A percentile compares a stretch with the other conserved stretches of the same genome.
Evolutionary conservation across 208 protist species (phyloP).

Genomic region (Trypanosoma rangeli): DNA sequence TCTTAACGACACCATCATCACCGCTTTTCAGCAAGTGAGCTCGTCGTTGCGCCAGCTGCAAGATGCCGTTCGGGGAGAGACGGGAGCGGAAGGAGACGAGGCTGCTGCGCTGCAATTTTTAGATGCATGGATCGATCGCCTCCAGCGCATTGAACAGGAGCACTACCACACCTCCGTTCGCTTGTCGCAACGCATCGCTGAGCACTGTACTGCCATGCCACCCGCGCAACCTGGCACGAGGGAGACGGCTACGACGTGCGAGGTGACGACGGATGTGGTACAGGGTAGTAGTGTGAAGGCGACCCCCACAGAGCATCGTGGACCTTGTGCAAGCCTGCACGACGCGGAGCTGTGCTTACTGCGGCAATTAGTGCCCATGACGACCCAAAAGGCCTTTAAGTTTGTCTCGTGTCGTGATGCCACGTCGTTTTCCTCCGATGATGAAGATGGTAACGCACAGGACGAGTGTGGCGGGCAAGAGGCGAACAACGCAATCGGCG

Average conservation of each 20-base stretch:
- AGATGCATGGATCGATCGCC: constrained; percentile 49
- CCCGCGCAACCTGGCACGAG: background rate
- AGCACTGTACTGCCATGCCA: constrained; percentile 30
- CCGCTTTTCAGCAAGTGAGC: constrained; percentile 61
- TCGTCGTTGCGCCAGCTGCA: constrained; percentile 52
- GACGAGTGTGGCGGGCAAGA: constrained; percentile 2
- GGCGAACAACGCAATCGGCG: constrained; percentile 4
- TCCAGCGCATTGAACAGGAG: constrained; percentile 55
- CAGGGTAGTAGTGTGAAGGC: background rate
- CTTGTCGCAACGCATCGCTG: constrained; percentile 29
- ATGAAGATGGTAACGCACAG: constrained; percentile 1
- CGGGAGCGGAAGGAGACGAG: background rate
- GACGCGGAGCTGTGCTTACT: constrained; percentile 45
- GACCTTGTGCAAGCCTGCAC: constrained; percentile 40
- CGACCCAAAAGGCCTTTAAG: constrained; percentile 25
- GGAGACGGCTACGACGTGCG: background rate
- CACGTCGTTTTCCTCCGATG: constrained; percentile 29
- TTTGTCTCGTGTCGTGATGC: constrained; percentile 47
- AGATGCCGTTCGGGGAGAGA: constrained; percentile 3
- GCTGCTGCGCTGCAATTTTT: constrained; percentile 19
- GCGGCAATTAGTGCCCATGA: constrained; percentile 27
- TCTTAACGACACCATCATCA: constrained; percentile 43
- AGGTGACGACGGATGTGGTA: background rate
- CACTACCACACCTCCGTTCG: constrained; percentile 54
- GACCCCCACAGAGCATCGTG: background rate